phyloP scores from a whole-genome alignment of 257 asterid genomes.

The Solanum arcanum region DNA sequence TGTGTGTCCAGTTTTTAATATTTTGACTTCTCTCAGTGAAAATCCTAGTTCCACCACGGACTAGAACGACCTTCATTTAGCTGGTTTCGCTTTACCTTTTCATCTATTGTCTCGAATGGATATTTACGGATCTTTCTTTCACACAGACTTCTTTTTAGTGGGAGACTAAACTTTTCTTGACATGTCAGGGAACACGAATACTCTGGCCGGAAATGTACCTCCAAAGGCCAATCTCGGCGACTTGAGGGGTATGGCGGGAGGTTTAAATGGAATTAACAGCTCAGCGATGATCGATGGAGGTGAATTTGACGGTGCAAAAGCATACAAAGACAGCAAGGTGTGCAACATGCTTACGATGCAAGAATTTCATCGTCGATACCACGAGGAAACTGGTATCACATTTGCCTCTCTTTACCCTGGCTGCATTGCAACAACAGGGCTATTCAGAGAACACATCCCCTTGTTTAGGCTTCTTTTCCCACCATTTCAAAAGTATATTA shows the following conservation, averaged over 20 bases:
- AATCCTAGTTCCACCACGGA: background rate
- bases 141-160: background rate
- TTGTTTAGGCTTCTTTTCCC: conserved; percentile 83
- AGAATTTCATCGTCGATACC: conserved; percentile 80
- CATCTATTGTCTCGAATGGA: background rate
- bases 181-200: conserved; percentile 70
- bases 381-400: conserved; percentile 81
- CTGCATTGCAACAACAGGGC: conserved; percentile 90
- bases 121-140: background rate
- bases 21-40: background rate
- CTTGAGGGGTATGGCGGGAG: conserved; percentile 70
- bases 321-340: conserved; percentile 94
- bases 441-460: conserved; percentile 85
- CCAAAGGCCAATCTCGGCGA: conserved; percentile 96
- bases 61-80: background rate
- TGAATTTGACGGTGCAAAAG: conserved; percentile 91
- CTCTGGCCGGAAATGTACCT: conserved; percentile 91
- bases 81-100: background rate
- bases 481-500: conserved; percentile 78
- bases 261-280: conserved; percentile 60
- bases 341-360: conserved; percentile 98
- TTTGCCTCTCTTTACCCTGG: conserved; percentile 92
- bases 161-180: background rate
- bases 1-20: background rate
- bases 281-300: conserved; percentile 91